phyloP scores from a whole-genome alignment of 352 stramenopile genomes.

The Elongisporangium undulatum region DNA sequence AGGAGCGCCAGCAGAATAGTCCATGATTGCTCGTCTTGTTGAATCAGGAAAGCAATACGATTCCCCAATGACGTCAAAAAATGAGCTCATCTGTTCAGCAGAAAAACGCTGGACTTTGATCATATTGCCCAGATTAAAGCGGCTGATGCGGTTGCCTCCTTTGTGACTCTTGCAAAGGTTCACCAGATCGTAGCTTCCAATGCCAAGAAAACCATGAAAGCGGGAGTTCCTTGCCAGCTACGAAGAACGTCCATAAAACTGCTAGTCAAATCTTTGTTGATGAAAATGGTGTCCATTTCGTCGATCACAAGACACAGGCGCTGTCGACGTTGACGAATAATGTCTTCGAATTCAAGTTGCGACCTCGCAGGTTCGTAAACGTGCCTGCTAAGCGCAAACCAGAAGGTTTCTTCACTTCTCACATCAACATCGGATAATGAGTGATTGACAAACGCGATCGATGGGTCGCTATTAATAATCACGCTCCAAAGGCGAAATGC shows the following conservation, averaged over 20 bases:
- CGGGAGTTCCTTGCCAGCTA: conserved; percentile 9
- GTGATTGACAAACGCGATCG: too few species aligned
- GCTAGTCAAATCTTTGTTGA: conserved; percentile 11
- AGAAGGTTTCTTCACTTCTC: too few species aligned
- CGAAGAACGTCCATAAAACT: conserved; percentile 11
- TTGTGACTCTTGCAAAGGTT: conserved; percentile 3
- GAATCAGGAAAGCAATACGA: conserved; percentile 11
- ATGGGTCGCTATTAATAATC: conserved; percentile 6
- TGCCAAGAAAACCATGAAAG: conserved; percentile 20
- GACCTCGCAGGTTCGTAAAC: too few species aligned
- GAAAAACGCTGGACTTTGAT: conserved; percentile 13
- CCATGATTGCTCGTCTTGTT: conserved; percentile 7
- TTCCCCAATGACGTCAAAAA: conserved; percentile 15
- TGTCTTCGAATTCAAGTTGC: too few species aligned
- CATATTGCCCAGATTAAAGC: conserved; percentile 12
- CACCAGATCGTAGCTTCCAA: conserved; percentile 17
- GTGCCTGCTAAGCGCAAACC: too few species aligned
- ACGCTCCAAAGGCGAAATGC: conserved; percentile 9
- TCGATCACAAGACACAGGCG: conserved; percentile 12
- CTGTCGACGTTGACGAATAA: background rate
- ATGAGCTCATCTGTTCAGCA: conserved; percentile 14
- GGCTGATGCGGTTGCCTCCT: background rate
- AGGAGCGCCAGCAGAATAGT: conserved; percentile 14
- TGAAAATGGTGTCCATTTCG: conserved; percentile 15
- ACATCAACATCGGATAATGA: too few species aligned